A percentile compares a stretch with the other conserved stretches of the same genome.
These are phyloP conservation scores for Pseudohyphozyma bogoriensis DNA, from an alignment of 768 basidiomycete genomes.

Conservation along the genomic window DNA sequence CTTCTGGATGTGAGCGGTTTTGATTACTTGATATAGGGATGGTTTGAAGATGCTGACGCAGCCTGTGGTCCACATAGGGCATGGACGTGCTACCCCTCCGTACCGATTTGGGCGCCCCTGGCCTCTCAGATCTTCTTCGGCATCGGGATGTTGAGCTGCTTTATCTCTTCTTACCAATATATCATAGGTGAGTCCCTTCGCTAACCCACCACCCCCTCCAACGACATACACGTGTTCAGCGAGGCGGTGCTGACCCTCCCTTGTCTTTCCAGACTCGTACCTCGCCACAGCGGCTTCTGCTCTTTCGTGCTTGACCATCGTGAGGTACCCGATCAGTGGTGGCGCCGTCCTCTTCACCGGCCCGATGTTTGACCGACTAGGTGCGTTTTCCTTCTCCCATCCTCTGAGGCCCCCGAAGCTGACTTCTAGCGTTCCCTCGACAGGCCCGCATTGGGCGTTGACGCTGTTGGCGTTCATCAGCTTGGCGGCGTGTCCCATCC, in stretches of 20 bases:
- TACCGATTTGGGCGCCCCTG: neutral
- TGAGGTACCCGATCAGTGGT: neutral
- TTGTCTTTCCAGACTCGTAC: neutral
- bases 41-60: neutral
- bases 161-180: conserved; percentile 6
- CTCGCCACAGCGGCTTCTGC: neutral
- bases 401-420: no score
- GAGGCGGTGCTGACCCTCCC: neutral
- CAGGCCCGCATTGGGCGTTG: conserved; percentile 2
- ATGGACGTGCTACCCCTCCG: neutral
- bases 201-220: neutral
- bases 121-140: conserved; percentile 7
- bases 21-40: neutral
- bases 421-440: neutral
- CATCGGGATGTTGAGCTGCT: neutral
- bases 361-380: neutral
- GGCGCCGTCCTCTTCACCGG: conserved; percentile 5
- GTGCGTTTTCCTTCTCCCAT: neutral
- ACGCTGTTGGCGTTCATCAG: conserved; percentile 6
- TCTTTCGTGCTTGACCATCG: neutral
- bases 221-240: neutral
- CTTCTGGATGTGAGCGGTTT: conserved; percentile 1
- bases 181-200: neutral
- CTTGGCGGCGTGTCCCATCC: neutral
- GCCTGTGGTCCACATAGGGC: no score